A percentile compares a stretch with the other conserved stretches of the same genome.
Evolutionary conservation across 179 eudicot genomes (phyloP).

Genomic region (Carnegiea gigantea): DNA sequence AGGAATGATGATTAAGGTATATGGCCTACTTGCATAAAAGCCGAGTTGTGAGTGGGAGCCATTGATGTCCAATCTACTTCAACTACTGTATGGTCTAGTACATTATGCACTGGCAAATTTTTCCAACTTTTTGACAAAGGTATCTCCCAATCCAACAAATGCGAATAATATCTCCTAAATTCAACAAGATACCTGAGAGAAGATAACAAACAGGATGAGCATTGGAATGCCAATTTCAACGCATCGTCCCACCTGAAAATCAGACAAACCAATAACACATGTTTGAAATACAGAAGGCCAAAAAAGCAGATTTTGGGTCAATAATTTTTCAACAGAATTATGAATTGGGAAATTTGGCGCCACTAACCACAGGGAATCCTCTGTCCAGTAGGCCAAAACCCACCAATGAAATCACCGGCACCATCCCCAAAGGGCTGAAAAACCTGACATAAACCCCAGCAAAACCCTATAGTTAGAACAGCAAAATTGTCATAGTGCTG

Average conservation of each 20-base stretch:
- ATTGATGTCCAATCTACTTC: neutral
- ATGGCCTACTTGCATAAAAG: neutral
- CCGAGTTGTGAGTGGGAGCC: slow-evolving; percentile 6
- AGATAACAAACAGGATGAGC: slow-evolving; percentile 83
- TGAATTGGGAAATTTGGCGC: neutral
- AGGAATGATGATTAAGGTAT: slow-evolving; percentile 9
- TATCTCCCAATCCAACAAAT: slow-evolving; percentile 5
- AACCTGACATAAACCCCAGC: slow-evolving; percentile 53
- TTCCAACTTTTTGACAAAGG: slow-evolving; percentile 12
- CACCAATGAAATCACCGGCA: slow-evolving; percentile 83
- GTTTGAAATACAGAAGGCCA: neutral
- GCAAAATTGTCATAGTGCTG: neutral
- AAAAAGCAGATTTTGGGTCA: neutral
- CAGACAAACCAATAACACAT: slow-evolving; percentile 4
- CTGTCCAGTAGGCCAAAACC: slow-evolving; percentile 92
- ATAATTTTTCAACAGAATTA: neutral
- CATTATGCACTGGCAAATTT: neutral
- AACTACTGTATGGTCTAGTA: slow-evolving; percentile 4
- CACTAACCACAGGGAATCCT: slow-evolving; percentile 92
- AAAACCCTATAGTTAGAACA: neutral
- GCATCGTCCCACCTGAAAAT: slow-evolving; percentile 73
- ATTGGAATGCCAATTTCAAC: slow-evolving; percentile 96
- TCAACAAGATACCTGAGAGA: slow-evolving; percentile 63
- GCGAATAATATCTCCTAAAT: neutral
- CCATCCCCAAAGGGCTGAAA: slow-evolving; percentile 98